These are phyloP conservation scores for Arbutus unedo DNA, from an alignment of 148 eudicot species.

Conservation along the genomic window DNA sequence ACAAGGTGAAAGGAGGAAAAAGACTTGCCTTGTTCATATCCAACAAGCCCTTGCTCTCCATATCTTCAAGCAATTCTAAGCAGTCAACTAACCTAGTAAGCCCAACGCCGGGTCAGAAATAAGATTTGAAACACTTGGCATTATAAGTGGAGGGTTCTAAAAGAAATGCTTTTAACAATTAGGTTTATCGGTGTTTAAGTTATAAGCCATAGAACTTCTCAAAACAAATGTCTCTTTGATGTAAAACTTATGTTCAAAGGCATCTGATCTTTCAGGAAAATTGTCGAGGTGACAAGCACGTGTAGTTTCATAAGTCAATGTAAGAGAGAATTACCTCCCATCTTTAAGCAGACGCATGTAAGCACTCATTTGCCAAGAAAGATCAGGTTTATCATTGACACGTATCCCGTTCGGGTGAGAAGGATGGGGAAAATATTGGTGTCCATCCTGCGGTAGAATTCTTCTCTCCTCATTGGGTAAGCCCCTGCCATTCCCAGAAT, in stretches of 20 bases:
- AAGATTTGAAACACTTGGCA: conserved; percentile 1
- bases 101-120: conserved; percentile 16
- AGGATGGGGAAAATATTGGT: conserved; percentile 20
- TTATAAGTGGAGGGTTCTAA: not conserved
- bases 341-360: conserved; percentile 58
- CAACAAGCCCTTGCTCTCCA: conserved; percentile 60
- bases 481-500: conserved; percentile 28
- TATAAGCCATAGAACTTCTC: not conserved
- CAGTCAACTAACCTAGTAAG: conserved; percentile 67
- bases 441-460: conserved; percentile 21
- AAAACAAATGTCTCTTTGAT: not conserved
- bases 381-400: conserved; percentile 23
- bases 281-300: conserved; percentile 10
- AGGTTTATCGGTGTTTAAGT: not conserved
- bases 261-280: not conserved
- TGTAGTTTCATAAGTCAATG: not conserved
- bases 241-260: not conserved
- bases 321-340: conserved; percentile 60
- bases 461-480: conserved; percentile 31
- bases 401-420: conserved; percentile 25
- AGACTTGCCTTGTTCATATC: conserved; percentile 79
- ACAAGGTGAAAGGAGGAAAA: conserved; percentile 13
- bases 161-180: not conserved
- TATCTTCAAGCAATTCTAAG: conserved; percentile 77
- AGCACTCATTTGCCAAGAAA: conserved; percentile 35